phyloP scores from a whole-genome alignment of 164 flowering plant genomes.

The Platanus orientalis region DNA sequence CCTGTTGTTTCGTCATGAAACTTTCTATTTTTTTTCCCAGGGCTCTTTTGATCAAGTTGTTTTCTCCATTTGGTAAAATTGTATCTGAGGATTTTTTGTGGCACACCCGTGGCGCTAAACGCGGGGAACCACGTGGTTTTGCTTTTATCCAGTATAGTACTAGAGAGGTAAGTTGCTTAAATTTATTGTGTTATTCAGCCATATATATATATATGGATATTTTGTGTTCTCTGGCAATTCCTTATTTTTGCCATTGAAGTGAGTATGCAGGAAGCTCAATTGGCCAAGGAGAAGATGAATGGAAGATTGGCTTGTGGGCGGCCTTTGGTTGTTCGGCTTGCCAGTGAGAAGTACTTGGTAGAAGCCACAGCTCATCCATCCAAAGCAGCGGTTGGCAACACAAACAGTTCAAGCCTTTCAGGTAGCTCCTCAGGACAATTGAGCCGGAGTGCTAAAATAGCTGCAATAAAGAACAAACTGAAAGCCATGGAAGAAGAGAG shows the following conservation, averaged over 20 bases:
- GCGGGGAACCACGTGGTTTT: constrained; percentile 89
- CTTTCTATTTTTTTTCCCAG: constrained; percentile 22
- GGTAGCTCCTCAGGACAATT: constrained; percentile 43
- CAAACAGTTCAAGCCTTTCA: constrained; percentile 25
- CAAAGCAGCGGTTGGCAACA: constrained; percentile 27
- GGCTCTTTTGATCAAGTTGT: constrained; percentile 74
- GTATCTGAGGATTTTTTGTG: constrained; percentile 73
- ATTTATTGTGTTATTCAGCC: neutral
- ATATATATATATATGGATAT: too few relatives aligned
- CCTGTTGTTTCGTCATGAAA: neutral
- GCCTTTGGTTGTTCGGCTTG: constrained; percentile 74
- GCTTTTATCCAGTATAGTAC: constrained; percentile 76
- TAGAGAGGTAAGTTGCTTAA: constrained; percentile 59
- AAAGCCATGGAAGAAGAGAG: constrained; percentile 68
- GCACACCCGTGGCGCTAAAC: constrained; percentile 89
- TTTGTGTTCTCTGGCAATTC: constrained; percentile 14
- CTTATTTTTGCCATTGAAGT: constrained; percentile 69
- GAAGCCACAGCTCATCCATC: constrained; percentile 33
- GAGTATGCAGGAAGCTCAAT: constrained; percentile 90
- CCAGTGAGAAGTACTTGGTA: constrained; percentile 54
- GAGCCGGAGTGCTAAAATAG: constrained; percentile 68
- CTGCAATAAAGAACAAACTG: constrained; percentile 83
- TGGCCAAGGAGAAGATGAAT: constrained; percentile 89
- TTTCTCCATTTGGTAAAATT: constrained; percentile 86
- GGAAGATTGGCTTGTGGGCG: constrained; percentile 82